Evolutionary conservation across 768 basidiomycete genomes (phyloP).

Genomic region (Neoboletus magnificus): DNA sequence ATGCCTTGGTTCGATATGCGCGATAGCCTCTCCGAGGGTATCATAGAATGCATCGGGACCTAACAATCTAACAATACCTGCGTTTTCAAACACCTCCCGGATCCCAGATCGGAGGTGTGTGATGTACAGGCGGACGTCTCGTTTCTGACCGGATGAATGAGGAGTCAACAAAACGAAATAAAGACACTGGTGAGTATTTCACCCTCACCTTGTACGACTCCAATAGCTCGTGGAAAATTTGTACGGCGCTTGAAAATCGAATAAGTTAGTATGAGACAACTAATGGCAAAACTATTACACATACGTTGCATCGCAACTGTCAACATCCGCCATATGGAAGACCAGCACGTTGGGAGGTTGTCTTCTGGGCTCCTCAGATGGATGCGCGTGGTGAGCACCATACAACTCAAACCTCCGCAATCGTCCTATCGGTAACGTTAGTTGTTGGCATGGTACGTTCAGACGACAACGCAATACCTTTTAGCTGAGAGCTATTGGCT

Average conservation of each 20-base stretch:
- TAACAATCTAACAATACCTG: slow-evolving; percentile 41
- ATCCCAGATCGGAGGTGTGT: slow-evolving; percentile 42
- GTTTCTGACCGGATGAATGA: slow-evolving; percentile 28
- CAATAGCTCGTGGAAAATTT: slow-evolving; percentile 77
- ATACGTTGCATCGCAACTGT: slow-evolving; percentile 87
- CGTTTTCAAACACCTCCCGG: slow-evolving; percentile 39
- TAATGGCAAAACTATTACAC: slow-evolving; percentile 25
- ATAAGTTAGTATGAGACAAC: slow-evolving; percentile 2
- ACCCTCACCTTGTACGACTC: slow-evolving; percentile 68
- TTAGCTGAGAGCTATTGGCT: slow-evolving; percentile 95
- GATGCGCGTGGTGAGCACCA: slow-evolving; percentile 75
- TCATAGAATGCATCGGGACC: slow-evolving; percentile 45
- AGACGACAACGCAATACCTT: slow-evolving; percentile 44
- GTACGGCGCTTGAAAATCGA: slow-evolving; percentile 56
- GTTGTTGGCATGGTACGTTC: not conserved
- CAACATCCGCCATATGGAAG: slow-evolving; percentile 93
- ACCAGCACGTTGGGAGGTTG: slow-evolving; percentile 74
- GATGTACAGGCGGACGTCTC: slow-evolving; percentile 44
- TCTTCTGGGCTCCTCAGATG: slow-evolving; percentile 81
- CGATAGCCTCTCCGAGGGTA: slow-evolving; percentile 43
- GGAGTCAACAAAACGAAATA: not conserved
- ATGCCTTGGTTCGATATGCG: slow-evolving; percentile 31
- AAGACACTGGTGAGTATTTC: no score
- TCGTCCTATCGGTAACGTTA: slow-evolving; percentile 48
- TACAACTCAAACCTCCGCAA: slow-evolving; percentile 86